These are phyloP conservation scores for Emergomyces pasteurianus DNA, from an alignment of 2,329 filamentous ascomycete species.

Conservation along the genomic window DNA sequence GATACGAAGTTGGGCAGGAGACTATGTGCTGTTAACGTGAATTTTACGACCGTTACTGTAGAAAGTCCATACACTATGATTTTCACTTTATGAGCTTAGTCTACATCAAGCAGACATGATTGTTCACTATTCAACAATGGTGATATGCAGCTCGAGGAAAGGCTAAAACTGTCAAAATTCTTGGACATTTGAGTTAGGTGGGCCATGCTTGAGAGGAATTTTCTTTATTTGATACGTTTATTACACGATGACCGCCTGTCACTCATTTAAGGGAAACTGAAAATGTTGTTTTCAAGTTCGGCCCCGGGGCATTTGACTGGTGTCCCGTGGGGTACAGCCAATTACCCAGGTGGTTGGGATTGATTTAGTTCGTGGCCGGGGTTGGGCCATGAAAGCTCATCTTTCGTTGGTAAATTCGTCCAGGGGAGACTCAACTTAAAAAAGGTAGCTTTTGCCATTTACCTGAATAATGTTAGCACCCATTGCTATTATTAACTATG, in stretches of 20 bases:
- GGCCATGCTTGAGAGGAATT: background rate
- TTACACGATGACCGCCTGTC: background rate
- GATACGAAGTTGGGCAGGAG: no score
- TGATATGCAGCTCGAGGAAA: background rate
- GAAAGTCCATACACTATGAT: background rate
- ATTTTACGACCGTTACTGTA: background rate
- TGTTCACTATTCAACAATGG: background rate
- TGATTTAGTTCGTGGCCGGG: background rate
- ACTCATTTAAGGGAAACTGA: background rate
- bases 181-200: background rate
- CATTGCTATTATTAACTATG: background rate
- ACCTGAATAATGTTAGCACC: background rate
- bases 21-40: background rate
- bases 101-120: background rate
- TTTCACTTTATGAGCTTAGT: background rate
- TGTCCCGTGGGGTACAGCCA: background rate
- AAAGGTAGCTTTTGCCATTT: background rate
- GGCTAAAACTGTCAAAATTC: background rate
- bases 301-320: background rate
- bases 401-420: background rate
- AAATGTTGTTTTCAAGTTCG: background rate
- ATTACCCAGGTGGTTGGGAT: background rate
- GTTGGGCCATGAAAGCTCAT: background rate
- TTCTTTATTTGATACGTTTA: background rate
- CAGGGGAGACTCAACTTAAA: background rate